A percentile compares a stretch with the other conserved stretches of the same genome.
Evolutionary conservation across 345 rosid species (phyloP).

Genomic region (Schrenkiella parvula): DNA sequence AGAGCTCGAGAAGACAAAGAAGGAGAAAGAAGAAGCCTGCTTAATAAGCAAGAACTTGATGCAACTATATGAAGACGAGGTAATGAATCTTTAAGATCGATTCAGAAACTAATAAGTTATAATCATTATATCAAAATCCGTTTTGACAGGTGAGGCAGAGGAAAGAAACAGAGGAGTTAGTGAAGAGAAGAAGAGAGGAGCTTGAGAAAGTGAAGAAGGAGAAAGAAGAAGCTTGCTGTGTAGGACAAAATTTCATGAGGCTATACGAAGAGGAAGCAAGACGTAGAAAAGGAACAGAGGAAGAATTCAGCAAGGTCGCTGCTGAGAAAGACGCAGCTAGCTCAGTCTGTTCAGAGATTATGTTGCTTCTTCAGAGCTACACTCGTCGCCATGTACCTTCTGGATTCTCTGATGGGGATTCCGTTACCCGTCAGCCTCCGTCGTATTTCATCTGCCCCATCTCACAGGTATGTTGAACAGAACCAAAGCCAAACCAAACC

Average conservation of each 20-base stretch:
- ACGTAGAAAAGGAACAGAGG: constrained; percentile 28
- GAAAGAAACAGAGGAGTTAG: constrained; percentile 36
- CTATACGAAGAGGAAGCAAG: constrained; percentile 36
- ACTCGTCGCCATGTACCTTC: constrained; percentile 24
- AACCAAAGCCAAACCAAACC: background rate
- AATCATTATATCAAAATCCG: background rate
- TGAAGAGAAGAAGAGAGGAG: constrained; percentile 32
- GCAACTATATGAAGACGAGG: constrained; percentile 39
- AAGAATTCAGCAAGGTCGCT: constrained; percentile 27
- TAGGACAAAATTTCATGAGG: constrained; percentile 31
- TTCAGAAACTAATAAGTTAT: background rate
- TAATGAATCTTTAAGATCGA: background rate
- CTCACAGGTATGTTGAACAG: constrained; percentile 33
- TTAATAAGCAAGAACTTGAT: constrained; percentile 35
- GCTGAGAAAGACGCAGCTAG: constrained; percentile 34
- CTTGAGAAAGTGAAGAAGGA: constrained; percentile 33
- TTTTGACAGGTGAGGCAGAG: constrained; percentile 30
- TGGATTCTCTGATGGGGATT: constrained; percentile 30
- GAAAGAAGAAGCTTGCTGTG: constrained; percentile 43
- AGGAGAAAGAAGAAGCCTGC: constrained; percentile 34
- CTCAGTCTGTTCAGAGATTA: constrained; percentile 35
- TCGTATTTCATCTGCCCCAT: constrained; percentile 46
- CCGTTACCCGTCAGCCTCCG: constrained; percentile 35
- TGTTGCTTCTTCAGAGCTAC: constrained; percentile 32
- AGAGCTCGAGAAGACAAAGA: constrained; percentile 33